Conservation (phyloP, 371 early-diverging fungal genomes). For the Fennellomyces sp. region DNA sequence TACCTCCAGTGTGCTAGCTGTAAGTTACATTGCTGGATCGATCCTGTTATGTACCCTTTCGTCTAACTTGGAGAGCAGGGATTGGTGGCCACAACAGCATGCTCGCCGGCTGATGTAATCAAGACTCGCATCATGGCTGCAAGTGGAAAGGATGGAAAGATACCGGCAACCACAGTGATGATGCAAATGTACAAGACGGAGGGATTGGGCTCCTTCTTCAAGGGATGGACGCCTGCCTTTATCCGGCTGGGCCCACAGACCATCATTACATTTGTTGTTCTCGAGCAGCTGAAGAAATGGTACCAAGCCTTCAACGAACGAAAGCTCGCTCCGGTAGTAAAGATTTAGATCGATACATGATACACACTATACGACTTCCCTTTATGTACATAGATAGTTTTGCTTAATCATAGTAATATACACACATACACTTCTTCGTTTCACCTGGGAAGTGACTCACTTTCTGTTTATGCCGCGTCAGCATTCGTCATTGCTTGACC, state of each 20-base stretch:
- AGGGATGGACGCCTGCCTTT: conserved; percentile 76
- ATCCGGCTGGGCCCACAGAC: conserved; percentile 72
- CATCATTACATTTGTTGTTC: conserved; percentile 65
- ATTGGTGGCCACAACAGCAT: conserved; percentile 71
- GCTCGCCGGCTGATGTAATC: conserved; percentile 69
- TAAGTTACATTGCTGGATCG: conserved; percentile 35
- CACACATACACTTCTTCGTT: too few relatives aligned
- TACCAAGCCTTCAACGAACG: conserved; percentile 20
- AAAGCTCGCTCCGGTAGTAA: too few relatives aligned
- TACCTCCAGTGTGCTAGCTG: conserved; percentile 74
- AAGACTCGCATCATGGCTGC: conserved; percentile 74
- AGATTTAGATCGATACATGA: too few relatives aligned
- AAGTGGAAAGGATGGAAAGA: conserved; percentile 21
- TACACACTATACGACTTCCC: too few relatives aligned
- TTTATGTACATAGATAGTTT: too few relatives aligned
- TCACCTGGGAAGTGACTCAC: too few relatives aligned
- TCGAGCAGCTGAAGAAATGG: conserved; percentile 60
- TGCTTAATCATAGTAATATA: too few relatives aligned
- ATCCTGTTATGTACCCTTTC: background rate
- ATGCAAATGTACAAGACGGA: conserved; percentile 58
- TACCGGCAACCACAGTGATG: conserved; percentile 44
- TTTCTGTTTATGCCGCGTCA: too few relatives aligned
- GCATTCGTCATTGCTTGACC: too few relatives aligned
- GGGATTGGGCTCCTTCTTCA: conserved; percentile 65
- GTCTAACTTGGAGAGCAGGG: too few relatives aligned